phyloP scores from a whole-genome alignment of 495 filamentous ascomycete genomes.

The Aspergillus saccharolyticus region DNA sequence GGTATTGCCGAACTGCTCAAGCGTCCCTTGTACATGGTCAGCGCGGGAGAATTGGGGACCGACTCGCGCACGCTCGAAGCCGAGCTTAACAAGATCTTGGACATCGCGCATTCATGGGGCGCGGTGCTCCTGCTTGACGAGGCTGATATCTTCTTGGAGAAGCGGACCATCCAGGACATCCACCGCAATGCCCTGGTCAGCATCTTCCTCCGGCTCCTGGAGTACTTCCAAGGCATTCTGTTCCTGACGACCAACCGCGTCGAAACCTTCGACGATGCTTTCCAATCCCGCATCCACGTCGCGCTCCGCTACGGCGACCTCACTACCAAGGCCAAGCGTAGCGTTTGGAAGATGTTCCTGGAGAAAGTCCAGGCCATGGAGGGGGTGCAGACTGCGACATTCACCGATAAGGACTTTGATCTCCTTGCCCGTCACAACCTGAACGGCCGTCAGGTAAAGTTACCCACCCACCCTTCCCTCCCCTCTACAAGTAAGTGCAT shows the following conservation, averaged over 20 bases:
- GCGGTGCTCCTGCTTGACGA: conserved; percentile 74
- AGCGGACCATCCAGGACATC: conserved; percentile 65
- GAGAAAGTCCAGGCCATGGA: conserved; percentile 63
- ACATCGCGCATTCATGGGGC: conserved; percentile 84
- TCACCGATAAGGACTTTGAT: conserved; percentile 66
- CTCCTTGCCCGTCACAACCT: conserved; percentile 62
- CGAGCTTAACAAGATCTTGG: conserved; percentile 79
- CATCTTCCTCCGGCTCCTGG: conserved; percentile 65
- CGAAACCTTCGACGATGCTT: conserved; percentile 66
- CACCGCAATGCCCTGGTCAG: conserved; percentile 73
- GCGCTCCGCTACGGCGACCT: conserved; percentile 79
- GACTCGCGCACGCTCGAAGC: conserved; percentile 70
- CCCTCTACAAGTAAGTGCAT: too few species aligned
- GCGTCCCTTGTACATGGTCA: conserved; percentile 81
- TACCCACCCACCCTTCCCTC: too few species aligned
- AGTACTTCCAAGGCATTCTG: conserved; percentile 77
- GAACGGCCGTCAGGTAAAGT: conserved; percentile 88
- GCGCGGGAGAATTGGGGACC: conserved; percentile 76
- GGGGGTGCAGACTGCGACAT: conserved; percentile 54
- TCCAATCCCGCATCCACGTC: conserved; percentile 64
- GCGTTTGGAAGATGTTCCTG: conserved; percentile 83
- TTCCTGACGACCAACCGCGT: conserved; percentile 79
- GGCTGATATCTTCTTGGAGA: conserved; percentile 75
- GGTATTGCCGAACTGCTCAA: conserved; percentile 79
- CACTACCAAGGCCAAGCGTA: conserved; percentile 66